Conservation (phyloP, 2,329 filamentous ascomycete genomes). For the Cladophialophora yegresii region DNA sequence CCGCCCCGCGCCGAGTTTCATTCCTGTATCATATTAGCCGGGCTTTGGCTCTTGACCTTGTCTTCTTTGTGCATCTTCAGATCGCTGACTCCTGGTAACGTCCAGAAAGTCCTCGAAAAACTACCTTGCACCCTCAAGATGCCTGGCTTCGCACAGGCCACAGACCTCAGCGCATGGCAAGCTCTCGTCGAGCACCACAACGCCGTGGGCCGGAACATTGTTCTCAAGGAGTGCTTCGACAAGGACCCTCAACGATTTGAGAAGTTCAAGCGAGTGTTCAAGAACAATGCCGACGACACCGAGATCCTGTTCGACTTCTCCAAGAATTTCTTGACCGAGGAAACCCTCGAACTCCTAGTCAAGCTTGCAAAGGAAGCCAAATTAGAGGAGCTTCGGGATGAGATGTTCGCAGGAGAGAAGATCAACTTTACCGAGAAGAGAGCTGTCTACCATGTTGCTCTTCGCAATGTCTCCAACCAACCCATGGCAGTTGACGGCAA, state of each 20-base stretch:
- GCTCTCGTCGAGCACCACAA: slow-evolving; percentile 89
- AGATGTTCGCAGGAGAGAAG: slow-evolving; percentile 96
- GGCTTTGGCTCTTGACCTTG: neutral
- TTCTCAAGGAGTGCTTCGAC: slow-evolving; percentile 89
- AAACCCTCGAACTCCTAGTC: slow-evolving; percentile 82
- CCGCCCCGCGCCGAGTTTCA: slow-evolving; percentile 5
- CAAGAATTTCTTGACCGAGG: slow-evolving; percentile 96
- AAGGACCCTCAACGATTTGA: slow-evolving; percentile 84
- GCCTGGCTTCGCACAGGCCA: slow-evolving; percentile 76
- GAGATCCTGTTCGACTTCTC: slow-evolving; percentile 98
- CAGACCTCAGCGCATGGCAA: slow-evolving; percentile 82
- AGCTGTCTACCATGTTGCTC: slow-evolving; percentile 91
- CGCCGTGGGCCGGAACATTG: slow-evolving; percentile 80
- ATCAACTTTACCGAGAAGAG: slow-evolving; percentile 99
- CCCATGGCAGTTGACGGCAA: slow-evolving; percentile 81
- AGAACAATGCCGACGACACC: slow-evolving; percentile 72
- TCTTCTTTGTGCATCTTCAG: neutral
- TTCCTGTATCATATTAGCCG: neutral
- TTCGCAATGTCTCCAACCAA: slow-evolving; percentile 86
- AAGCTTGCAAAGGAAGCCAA: slow-evolving; percentile 90
- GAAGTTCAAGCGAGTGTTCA: slow-evolving; percentile 85
- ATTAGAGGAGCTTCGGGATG: slow-evolving; percentile 89
- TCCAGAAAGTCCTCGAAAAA: neutral
- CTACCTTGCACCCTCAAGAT: slow-evolving; percentile 40
- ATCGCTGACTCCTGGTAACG: neutral